A percentile compares a stretch with the other conserved stretches of the same genome.
Conservation (phyloP, 2,329 filamentous ascomycete species). For the Tolypocladium pustulatum region DNA sequence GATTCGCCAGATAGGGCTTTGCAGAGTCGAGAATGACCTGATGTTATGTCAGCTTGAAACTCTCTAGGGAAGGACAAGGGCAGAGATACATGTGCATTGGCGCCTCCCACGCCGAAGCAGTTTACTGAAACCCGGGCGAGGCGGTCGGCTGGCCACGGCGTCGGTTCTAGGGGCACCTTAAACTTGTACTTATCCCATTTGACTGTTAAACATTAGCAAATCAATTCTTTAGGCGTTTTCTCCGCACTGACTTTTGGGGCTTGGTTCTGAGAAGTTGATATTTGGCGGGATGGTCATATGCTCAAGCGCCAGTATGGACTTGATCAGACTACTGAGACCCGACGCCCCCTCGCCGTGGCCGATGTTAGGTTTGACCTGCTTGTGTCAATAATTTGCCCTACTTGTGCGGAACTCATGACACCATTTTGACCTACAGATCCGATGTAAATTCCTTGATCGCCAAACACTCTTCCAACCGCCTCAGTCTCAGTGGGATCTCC, state of each 20-base stretch:
- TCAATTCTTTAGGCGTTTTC: not conserved
- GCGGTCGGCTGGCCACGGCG: slow-evolving; percentile 23
- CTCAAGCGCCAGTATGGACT: slow-evolving; percentile 29
- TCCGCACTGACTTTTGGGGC: slow-evolving; percentile 21
- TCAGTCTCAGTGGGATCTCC: slow-evolving; percentile 25
- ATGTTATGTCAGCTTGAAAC: not conserved
- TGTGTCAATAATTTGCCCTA: not conserved
- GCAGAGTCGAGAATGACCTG: slow-evolving; percentile 5
- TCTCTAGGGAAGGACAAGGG: not conserved
- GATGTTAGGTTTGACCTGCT: slow-evolving; percentile 24
- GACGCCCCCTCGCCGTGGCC: slow-evolving; percentile 34
- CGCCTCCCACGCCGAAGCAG: slow-evolving; percentile 24
- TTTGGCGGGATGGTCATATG: slow-evolving; percentile 26
- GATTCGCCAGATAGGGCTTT: not conserved
- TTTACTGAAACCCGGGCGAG: slow-evolving; percentile 16
- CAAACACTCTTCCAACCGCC: slow-evolving; percentile 21
- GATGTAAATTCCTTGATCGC: slow-evolving; percentile 12
- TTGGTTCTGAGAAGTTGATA: slow-evolving; percentile 22
- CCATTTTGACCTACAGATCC: slow-evolving; percentile 13
- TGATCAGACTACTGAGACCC: slow-evolving; percentile 31
- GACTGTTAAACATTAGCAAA: not conserved
- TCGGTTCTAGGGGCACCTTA: slow-evolving; percentile 16
- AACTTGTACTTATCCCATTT: slow-evolving; percentile 9
- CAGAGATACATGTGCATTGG: slow-evolving; percentile 19
- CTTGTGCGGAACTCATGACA: not conserved